Percentiles rank a stretch among this genome's conserved stretches.
These are phyloP conservation scores for Lodderomyces metapsilosis DNA, from an alignment of 1,139 yeast species.

Conservation along the genomic window DNA sequence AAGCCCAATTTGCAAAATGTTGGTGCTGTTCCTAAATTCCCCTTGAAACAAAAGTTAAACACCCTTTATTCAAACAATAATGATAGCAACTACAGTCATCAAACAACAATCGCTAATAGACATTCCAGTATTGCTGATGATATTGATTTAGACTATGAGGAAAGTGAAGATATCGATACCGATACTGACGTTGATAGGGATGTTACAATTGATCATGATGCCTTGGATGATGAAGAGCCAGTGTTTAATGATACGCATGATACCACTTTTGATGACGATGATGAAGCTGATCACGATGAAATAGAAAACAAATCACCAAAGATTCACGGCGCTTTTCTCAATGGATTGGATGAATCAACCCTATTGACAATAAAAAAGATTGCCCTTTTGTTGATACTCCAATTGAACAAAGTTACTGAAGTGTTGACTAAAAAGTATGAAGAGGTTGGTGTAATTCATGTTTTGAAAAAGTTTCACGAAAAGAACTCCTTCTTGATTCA, in stretches of 20 bases:
- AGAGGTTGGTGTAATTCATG: slow-evolving; percentile 41
- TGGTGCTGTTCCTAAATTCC: slow-evolving; percentile 1
- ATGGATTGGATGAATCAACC: slow-evolving; percentile 47
- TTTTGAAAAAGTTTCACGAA: slow-evolving; percentile 33
- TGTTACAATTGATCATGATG: slow-evolving; percentile 10
- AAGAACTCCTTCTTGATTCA: slow-evolving; percentile 25
- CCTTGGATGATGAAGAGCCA: slow-evolving; percentile 12
- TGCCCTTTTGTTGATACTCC: slow-evolving; percentile 45
- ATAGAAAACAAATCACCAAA: slow-evolving; percentile 42
- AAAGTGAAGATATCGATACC: slow-evolving; percentile 3
- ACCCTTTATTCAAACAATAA: slow-evolving; percentile 13
- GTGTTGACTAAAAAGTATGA: slow-evolving; percentile 56
- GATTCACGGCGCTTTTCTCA: slow-evolving; percentile 48
- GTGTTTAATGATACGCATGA: slow-evolving; percentile 16
- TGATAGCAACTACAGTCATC: slow-evolving; percentile 13
- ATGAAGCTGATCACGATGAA: slow-evolving; percentile 9
- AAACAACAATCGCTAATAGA: slow-evolving; percentile 8
- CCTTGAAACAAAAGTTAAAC: slow-evolving; percentile 2
- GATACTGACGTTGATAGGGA: slow-evolving; percentile 13
- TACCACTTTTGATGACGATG: slow-evolving; percentile 10
- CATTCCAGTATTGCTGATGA: slow-evolving; percentile 14
- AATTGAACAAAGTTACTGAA: slow-evolving; percentile 51
- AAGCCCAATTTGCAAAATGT: neutral
- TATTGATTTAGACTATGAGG: slow-evolving; percentile 13
- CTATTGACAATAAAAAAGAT: slow-evolving; percentile 44